Evolutionary conservation across 2,329 filamentous ascomycete species (phyloP), one percentile per base, ranked within the genome.

Genomic region (Teratosphaeria zuluensis): DNA sequence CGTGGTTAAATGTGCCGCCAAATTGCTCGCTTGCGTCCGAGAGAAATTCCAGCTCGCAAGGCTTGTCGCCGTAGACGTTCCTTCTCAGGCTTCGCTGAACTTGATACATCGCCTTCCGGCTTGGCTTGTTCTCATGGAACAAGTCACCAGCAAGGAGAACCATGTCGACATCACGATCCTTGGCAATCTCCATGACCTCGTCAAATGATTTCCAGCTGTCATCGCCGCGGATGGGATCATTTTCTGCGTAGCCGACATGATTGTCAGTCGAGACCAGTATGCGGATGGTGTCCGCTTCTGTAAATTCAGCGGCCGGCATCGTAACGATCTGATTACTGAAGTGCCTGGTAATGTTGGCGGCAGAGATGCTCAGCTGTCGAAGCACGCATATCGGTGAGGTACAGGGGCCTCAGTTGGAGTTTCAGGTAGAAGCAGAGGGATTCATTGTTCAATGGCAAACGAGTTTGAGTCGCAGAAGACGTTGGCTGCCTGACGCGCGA

Each of bases 121-220:
- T 96, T 2, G 94, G 95, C 68, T 96, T 96, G 74, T 99, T 99
- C 66, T 99, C 92, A 72, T 99, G 95, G 71, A 99, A 99, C 1
- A 99, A 82, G 71, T 99, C 94, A 53, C 94, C 94, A 2, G 88
- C 92, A 4, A 99, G 84, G 1, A 99, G 81, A 0, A 99, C 89
- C 94, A 99, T 97, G 74, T 99, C 94, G 64, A 99, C 94, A 76
- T 99, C 94, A 70, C 87, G 81, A 35, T 86, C 84, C 69, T 87
- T 89, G 21, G 92, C 94, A 51, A 97, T 76, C 63, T 85, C 87
- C 88, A 99, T 90, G 62, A 96, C 85, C 74, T 99, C 94, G 72
- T 99, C 88, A 76, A 99, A 99, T 2, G 88, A 90, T 71, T 86
- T 88, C 92, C 92, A 97, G 75, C 91, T 96, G 73, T 99, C 94